Evolutionary conservation across 148 eudicot genomes (phyloP), one percentile per base, ranked within the genome.

Genomic region (Vaccinium corymbosum): DNA sequence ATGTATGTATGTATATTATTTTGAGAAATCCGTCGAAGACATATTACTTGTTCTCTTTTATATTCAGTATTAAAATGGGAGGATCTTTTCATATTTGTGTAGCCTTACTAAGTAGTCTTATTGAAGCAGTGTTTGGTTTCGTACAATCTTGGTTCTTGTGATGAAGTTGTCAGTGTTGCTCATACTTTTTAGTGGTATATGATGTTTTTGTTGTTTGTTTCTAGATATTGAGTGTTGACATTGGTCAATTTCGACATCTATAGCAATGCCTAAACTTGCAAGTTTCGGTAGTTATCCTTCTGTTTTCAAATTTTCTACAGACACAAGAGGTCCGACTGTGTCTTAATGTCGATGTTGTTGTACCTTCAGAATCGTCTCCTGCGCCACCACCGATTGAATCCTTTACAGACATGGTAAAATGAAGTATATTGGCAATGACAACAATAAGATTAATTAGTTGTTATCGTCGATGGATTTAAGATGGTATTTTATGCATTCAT

Each of bases 301-400:
- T 25, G 56, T 20, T 27, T 75, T 82, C 75, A 59, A 68, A 57
- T 85, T 52, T 85, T 14, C 66, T 84, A 46, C 89, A 90, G 92
- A 87, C 87, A 71, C 70, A 90, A 62, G 92, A 90, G 84, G 89
- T 90, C 22, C 87, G 90, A 0, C 79, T 83, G 81, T 87, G 92
- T 78, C 92, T 90, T 27, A 90, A 90, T 66, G 87, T 90, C 64
- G 92, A 90, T 80, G 92, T 89, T 78, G 81, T 76, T 20, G 89
- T 83, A 62, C 73, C 88, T 80, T 85, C 90, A 35, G 89, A 87
- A 51, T 85, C 92, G 51, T 68, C 81, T 52, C 53, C 88, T 78
- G 89, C 89, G 78, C 87, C 89, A 22, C 86, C 90, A 51, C 88
- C 90, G 62, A 87, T 89, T 78, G 92, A 90, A 82, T 85, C 92